Evolutionary conservation across 164 flowering plant species (phyloP).

Genomic region (grape (Vitis vinifera)): ASM3070453v1 NC_081814.1:5543001-5543500

Average conservation of each 20-base stretch:
- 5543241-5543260: too few relatives aligned
- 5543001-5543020: too few relatives aligned
- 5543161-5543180: constrained; percentile 30
- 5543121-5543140: constrained; percentile 32
- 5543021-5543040: background rate
- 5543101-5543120: constrained; percentile 9
- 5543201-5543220: too few relatives aligned
- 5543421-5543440: constrained; percentile 14
- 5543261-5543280: constrained; percentile 11
- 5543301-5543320: constrained; percentile 13
- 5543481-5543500: constrained; percentile 23
- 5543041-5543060: constrained; percentile 13
- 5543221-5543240: too few relatives aligned
- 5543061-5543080: constrained; percentile 14
- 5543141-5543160: constrained; percentile 34
- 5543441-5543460: background rate
- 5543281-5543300: background rate
- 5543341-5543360: background rate
- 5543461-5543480: background rate
- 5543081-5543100: constrained; percentile 20
- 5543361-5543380: constrained; percentile 36
- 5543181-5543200: constrained; percentile 35
- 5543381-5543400: constrained; percentile 26
- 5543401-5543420: constrained; percentile 1
- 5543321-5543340: constrained; percentile 22